phyloP scores from a whole-genome alignment of 2,329 filamentous ascomycete genomes.

The Colletotrichum kahawae region DNA sequence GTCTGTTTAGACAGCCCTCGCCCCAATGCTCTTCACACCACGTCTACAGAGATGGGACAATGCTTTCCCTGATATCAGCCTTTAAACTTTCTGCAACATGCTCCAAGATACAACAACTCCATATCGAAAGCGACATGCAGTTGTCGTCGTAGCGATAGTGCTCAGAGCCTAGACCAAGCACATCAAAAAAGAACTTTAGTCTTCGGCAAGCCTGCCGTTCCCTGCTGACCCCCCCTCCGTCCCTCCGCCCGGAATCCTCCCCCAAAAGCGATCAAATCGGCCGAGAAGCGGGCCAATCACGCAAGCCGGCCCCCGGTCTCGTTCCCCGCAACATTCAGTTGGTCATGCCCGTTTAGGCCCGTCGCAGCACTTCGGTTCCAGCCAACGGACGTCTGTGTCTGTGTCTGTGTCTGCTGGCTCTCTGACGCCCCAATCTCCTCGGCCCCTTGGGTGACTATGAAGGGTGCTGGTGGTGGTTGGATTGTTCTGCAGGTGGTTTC shows the following conservation, averaged over 20 bases:
- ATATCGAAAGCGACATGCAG: neutral
- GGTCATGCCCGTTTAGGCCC: neutral
- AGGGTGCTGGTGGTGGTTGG: neutral
- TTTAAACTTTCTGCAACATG: neutral
- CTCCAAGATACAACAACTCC: rapidly evolving
- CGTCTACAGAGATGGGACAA: neutral
- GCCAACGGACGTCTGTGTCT: neutral
- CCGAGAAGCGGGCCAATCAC: slow-evolving; percentile 8
- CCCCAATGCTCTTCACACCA: neutral
- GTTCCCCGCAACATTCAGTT: neutral
- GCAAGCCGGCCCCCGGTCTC: neutral
- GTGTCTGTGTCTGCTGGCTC: neutral
- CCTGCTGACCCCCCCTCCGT: neutral
- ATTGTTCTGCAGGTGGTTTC: neutral
- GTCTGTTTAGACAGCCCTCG: rapidly evolving
- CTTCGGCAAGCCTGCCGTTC: neutral
- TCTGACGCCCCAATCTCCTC: neutral
- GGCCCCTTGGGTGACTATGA: neutral
- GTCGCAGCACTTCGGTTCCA: neutral
- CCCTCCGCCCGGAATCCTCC: neutral
- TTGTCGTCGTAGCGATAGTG: neutral
- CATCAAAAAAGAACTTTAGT: neutral
- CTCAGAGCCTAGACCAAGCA: neutral
- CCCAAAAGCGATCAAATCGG: slow-evolving; percentile 1
- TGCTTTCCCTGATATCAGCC: neutral